A percentile compares a stretch with the other conserved stretches of the same genome.
These are phyloP conservation scores for Corymbia citriodora DNA, from an alignment of 441 rosid genomes.

Conservation along the genomic window DNA sequence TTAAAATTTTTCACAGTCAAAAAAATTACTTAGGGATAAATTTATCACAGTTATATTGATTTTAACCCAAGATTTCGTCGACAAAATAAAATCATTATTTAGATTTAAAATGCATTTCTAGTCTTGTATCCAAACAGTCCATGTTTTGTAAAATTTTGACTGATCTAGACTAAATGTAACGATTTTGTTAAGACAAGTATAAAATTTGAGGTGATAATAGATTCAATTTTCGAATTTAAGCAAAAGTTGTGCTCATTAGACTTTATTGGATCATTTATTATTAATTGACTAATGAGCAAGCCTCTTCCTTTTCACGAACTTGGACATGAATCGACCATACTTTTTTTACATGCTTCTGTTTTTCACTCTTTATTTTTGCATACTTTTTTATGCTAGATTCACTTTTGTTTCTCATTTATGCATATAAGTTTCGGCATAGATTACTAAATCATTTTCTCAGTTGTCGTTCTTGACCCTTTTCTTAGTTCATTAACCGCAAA, in stretches of 20 bases:
- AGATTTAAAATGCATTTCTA: no score
- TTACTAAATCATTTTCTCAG: not conserved
- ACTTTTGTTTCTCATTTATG: not conserved
- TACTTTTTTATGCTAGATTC: no score
- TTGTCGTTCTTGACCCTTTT: not conserved
- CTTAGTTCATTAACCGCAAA: not conserved
- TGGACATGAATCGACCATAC: fast-evolving
- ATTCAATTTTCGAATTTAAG: no score
- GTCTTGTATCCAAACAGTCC: no score
- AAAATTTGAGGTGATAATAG: not conserved
- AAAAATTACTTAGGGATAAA: no score
- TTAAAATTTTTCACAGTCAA: no score
- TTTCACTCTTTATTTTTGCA: no score
- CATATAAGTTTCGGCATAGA: not conserved
- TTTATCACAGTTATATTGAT: no score
- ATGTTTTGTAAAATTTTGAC: no score
- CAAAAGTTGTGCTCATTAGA: fast-evolving
- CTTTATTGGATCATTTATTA: not conserved
- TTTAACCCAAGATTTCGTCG: no score
- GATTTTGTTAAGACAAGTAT: fast-evolving
- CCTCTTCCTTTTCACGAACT: fast-evolving
- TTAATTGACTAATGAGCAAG: not conserved
- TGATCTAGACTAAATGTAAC: no score
- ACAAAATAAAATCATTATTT: no score
- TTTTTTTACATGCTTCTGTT: fast-evolving